These are phyloP conservation scores for Drechslerella coelobrocha DNA, from an alignment of 2,329 filamentous ascomycete genomes.

Conservation along the genomic window DNA sequence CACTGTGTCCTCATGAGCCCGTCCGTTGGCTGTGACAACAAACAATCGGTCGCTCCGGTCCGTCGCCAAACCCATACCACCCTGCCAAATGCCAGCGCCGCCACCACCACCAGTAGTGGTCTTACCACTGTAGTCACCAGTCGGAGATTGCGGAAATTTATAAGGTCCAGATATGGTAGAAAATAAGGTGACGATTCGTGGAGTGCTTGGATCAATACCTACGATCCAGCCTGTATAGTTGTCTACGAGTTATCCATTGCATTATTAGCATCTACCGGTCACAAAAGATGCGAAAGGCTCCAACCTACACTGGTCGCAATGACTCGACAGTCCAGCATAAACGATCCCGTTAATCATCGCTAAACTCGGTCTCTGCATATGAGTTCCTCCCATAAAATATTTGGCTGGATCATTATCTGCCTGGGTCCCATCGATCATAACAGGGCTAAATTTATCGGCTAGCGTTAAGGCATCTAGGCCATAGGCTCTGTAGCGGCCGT, in stretches of 20 bases:
- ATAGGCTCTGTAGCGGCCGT: slow-evolving; percentile 56
- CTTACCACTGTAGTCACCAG: slow-evolving; percentile 38
- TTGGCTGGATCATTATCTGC: slow-evolving; percentile 62
- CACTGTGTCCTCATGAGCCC: slow-evolving; percentile 27
- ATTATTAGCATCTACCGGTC: slow-evolving; percentile 55
- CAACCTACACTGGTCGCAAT: slow-evolving; percentile 60
- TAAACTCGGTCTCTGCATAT: slow-evolving; percentile 64
- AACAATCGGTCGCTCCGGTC: slow-evolving; percentile 52
- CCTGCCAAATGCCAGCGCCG: slow-evolving; percentile 46
- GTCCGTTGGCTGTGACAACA: slow-evolving; percentile 56
- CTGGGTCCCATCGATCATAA: slow-evolving; percentile 61
- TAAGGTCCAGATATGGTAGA: slow-evolving; percentile 61
- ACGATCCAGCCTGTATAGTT: slow-evolving; percentile 61
- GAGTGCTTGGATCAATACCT: slow-evolving; percentile 61
- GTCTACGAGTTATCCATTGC: slow-evolving; percentile 1
- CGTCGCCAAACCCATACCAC: slow-evolving; percentile 49
- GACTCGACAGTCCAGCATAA: slow-evolving; percentile 65
- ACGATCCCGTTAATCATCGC: slow-evolving; percentile 61
- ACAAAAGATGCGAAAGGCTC: background rate
- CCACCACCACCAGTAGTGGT: slow-evolving; percentile 53
- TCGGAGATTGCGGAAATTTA: slow-evolving; percentile 56
- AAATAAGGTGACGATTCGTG: slow-evolving; percentile 58
- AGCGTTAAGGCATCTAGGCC: slow-evolving; percentile 58
- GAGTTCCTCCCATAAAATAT: slow-evolving; percentile 64
- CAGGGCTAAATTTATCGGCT: slow-evolving; percentile 57